Evolutionary conservation across 2,329 filamentous ascomycete species (phyloP).

Genomic region (Colletotrichum somersetense): DNA sequence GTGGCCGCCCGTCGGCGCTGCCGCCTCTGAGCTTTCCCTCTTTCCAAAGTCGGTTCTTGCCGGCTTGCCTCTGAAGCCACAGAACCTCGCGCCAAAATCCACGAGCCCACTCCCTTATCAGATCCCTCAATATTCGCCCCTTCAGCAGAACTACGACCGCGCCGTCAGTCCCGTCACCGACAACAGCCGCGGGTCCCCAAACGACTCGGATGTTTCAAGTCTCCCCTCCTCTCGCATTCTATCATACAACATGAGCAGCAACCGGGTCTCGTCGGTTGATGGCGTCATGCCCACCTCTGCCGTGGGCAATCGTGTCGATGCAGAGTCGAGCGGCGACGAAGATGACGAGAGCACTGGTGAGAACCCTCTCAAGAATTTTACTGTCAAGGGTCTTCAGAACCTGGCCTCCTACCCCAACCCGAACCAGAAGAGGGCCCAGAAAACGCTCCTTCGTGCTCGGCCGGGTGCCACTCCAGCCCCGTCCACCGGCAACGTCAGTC

Average conservation of each 20-base stretch:
- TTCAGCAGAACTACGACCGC: conserved; percentile 68
- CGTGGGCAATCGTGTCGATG: conserved; percentile 44
- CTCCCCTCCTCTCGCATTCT: conserved; percentile 47
- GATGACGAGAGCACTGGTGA: conserved; percentile 48
- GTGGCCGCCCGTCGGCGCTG: conserved; percentile 50
- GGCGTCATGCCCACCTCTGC: conserved; percentile 46
- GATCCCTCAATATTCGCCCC: conserved; percentile 60
- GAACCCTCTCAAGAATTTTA: conserved; percentile 53
- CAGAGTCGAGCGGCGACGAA: conserved; percentile 44
- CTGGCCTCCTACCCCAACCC: conserved; percentile 69
- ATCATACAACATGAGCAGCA: conserved; percentile 46
- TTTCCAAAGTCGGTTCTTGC: conserved; percentile 55
- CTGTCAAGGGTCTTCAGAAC: conserved; percentile 64
- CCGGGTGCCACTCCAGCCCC: conserved; percentile 33
- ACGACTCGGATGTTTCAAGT: conserved; percentile 23
- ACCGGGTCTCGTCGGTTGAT: conserved; percentile 42
- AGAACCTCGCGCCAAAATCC: conserved; percentile 43
- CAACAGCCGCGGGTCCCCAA: conserved; percentile 15
- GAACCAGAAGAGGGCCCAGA: conserved; percentile 64
- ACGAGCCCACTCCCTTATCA: conserved; percentile 39
- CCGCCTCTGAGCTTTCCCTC: conserved; percentile 49
- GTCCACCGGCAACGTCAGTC: conserved; percentile 42
- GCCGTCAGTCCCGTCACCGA: conserved; percentile 57
- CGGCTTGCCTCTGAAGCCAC: conserved; percentile 51
- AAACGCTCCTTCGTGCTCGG: conserved; percentile 54